phyloP scores from a whole-genome alignment of 1,284 basidiomycete species.

The Cryptococcus amylolentus region DNA sequence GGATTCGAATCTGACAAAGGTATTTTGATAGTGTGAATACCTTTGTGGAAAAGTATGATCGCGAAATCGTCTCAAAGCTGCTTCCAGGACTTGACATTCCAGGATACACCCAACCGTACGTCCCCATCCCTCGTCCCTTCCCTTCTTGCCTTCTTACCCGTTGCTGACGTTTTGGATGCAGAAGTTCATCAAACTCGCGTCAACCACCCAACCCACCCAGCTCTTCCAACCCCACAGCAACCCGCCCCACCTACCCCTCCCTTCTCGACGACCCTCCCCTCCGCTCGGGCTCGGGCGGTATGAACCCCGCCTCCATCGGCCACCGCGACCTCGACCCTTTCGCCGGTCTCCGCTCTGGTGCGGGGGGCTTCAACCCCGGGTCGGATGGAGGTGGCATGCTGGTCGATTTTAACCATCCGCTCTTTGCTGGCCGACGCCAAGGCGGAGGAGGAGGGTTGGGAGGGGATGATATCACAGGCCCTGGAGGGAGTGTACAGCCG shows the following conservation, averaged over 20 bases:
- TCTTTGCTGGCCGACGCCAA: conserved; percentile 47
- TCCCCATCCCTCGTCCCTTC: neutral
- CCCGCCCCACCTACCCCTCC: conserved; percentile 16
- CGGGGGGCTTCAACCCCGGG: conserved; percentile 25
- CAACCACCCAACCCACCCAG: neutral
- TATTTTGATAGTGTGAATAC: conserved; percentile 38
- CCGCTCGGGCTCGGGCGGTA: neutral
- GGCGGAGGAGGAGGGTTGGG: conserved; percentile 4
- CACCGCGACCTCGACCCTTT: conserved; percentile 55
- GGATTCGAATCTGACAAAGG: conserved; percentile 11
- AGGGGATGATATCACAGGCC: conserved; percentile 27
- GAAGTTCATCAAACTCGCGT: neutral
- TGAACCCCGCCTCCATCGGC: conserved; percentile 49
- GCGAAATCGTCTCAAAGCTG: conserved; percentile 47
- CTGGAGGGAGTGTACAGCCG: conserved; percentile 43
- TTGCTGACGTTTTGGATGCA: neutral
- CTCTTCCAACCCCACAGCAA: conserved; percentile 22
- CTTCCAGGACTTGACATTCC: conserved; percentile 49
- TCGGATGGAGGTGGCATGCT: conserved; percentile 53
- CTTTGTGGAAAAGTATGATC: conserved; percentile 48
- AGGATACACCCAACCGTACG: conserved; percentile 46
- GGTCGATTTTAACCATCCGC: conserved; percentile 55
- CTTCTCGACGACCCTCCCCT: neutral
- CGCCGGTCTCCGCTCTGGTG: conserved; percentile 35
- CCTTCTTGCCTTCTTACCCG: no score